phyloP scores from a whole-genome alignment of 768 basidiomycete species.

The Pisolithus tinctorius region DNA sequence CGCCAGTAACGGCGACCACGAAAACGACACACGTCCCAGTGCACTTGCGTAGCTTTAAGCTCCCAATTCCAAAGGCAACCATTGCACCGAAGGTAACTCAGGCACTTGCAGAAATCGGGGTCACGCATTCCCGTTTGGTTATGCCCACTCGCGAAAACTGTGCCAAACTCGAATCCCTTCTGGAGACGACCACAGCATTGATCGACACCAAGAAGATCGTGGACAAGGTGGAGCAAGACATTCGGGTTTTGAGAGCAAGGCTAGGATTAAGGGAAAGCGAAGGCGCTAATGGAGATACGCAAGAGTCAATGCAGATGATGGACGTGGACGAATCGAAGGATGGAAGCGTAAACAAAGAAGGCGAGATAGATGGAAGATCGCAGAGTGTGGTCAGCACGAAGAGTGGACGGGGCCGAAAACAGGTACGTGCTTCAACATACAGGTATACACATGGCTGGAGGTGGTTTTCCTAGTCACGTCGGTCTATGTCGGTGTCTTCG shows the following conservation, averaged over 20 bases:
- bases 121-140: constrained; percentile 69
- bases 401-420: constrained; percentile 53
- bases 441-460: neutral
- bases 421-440: constrained; percentile 25
- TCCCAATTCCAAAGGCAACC: constrained; percentile 71
- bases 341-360: constrained; percentile 22
- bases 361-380: constrained; percentile 49
- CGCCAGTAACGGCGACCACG: constrained; percentile 36
- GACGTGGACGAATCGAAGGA: constrained; percentile 43
- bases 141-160: constrained; percentile 92
- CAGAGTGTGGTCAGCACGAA: constrained; percentile 58
- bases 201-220: constrained; percentile 86
- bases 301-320: constrained; percentile 41
- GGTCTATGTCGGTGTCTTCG: constrained; percentile 71
- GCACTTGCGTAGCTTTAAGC: constrained; percentile 79
- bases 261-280: constrained; percentile 47
- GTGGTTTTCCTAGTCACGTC: constrained; percentile 35
- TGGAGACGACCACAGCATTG: constrained; percentile 65
- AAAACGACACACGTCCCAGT: constrained; percentile 77
- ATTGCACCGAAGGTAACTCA: constrained; percentile 71
- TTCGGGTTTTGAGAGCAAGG: constrained; percentile 60
- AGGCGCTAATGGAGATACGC: constrained; percentile 31
- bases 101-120: constrained; percentile 68
- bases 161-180: constrained; percentile 61
- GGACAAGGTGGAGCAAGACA: constrained; percentile 84